phyloP scores from a whole-genome alignment of 768 basidiomycete species.

The Lentinula edodes region DNA sequence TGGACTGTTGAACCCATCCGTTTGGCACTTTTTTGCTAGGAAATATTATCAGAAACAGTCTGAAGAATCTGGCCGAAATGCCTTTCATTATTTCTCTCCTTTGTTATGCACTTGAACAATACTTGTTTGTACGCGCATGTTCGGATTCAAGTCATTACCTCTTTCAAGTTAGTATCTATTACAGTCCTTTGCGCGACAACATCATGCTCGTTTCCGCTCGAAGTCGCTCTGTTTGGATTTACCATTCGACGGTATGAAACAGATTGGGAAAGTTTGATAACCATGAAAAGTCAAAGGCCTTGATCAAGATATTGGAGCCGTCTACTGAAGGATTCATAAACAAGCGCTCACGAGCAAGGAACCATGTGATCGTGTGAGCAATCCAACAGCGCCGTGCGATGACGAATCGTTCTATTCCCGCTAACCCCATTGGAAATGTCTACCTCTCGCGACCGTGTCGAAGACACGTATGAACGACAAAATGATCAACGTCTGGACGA shows the following conservation, averaged over 20 bases:
- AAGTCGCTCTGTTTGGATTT: too few species aligned
- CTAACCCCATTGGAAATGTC: not conserved
- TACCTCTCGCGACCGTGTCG: slow-evolving; percentile 26
- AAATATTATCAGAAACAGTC: not conserved
- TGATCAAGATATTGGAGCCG: too few species aligned
- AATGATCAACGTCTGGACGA: slow-evolving; percentile 84
- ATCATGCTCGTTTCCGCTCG: too few species aligned
- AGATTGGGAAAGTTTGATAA: too few species aligned
- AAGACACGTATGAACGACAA: slow-evolving; percentile 78
- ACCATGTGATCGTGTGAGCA: not conserved
- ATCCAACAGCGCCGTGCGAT: too few species aligned
- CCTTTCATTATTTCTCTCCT: not conserved
- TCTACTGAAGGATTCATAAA: too few species aligned
- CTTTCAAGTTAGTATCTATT: too few species aligned
- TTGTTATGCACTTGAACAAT: not conserved
- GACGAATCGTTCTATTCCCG: too few species aligned
- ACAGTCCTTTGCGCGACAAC: too few species aligned
- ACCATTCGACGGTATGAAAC: too few species aligned
- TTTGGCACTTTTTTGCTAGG: not conserved
- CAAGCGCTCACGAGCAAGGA: not conserved
- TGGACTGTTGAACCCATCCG: not conserved
- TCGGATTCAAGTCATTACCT: too few species aligned
- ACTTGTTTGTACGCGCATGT: not conserved
- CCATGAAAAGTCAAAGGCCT: too few species aligned
- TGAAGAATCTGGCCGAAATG: not conserved